Evolutionary conservation across 2,329 filamentous ascomycete species (phyloP), one percentile per base, ranked within the genome.

Genomic region (Tothia fuscella): DNA sequence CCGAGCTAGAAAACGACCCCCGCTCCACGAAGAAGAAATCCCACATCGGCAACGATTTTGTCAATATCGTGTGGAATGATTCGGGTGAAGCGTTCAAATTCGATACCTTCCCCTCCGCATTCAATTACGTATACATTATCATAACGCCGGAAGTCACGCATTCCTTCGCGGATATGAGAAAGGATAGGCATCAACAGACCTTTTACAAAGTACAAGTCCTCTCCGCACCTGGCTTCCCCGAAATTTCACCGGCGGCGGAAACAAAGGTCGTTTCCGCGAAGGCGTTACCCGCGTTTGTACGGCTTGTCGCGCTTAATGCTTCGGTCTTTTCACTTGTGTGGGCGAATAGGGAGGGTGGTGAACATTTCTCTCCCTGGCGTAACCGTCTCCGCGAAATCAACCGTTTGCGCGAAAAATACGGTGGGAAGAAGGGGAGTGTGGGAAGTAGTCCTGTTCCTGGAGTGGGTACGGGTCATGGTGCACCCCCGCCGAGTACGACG

Each of bases 41-140:
- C 3, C 93, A 96, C 55, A 91, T 96, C 46, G 91, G 91, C 44
- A 98, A 98, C 56, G 91, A 96, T 60, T 93, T 85, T 58, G 91
- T 98, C 56, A 96, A 94, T 57, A 93, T 98, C 51, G 81, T 98
- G 44, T 98, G 93, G 71, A 98, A 98, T 58, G 86, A 93, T 54
- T 95, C 88, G 2, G 89, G 91, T n/a, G 61, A 80, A 36, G 81
- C 83, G 0, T 96, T 94, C 65, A 73, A 75, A 41, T 93, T 94
- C 56, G 77, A 94, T 56, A 94, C 85, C 0, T 93, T 98, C 52
- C 86, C 86, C 1, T 93, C 87, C 0, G 82, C 89, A 44, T 94
- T 98, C 68, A 96, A 95, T 56, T 94, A 84, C 55, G 87, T 98
- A 56, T 87, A 95, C 57, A 96, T 98, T 53, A 82, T 96, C 51